These are phyloP conservation scores for Ilyonectria robusta DNA, from an alignment of 2,329 filamentous ascomycete species.

Conservation along the genomic window DNA sequence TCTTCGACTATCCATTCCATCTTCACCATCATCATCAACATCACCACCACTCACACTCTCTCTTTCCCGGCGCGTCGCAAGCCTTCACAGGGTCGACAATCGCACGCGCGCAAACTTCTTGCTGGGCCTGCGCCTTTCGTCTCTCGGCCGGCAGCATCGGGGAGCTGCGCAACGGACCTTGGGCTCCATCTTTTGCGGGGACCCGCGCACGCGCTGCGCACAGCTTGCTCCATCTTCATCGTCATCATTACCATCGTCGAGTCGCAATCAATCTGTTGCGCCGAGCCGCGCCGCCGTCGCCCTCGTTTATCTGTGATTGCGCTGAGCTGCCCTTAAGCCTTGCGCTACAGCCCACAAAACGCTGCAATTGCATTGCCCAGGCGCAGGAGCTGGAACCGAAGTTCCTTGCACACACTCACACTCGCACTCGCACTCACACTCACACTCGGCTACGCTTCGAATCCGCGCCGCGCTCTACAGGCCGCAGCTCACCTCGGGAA, in stretches of 20 bases:
- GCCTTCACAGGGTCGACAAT: conserved; percentile 11
- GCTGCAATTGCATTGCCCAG: neutral
- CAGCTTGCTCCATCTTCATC: conserved; percentile 15
- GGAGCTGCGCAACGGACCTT: conserved; percentile 23
- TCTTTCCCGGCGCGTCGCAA: conserved; percentile 21
- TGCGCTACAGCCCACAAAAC: conserved; percentile 8
- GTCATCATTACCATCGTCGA: conserved; percentile 11
- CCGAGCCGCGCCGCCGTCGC: conserved; percentile 12
- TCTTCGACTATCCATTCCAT: conserved; percentile 21
- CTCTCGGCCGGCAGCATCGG: conserved; percentile 27
- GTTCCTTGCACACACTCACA: neutral
- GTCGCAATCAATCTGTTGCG: conserved; percentile 24
- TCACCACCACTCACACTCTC: conserved; percentile 17
- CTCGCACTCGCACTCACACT: neutral
- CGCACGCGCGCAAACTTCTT: neutral
- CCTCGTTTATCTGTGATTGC: conserved; percentile 14
- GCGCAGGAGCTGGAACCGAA: conserved; percentile 1
- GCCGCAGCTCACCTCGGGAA: conserved; percentile 21
- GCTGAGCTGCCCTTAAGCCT: conserved; percentile 11
- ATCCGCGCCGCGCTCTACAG: conserved; percentile 24
- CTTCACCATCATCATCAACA: conserved; percentile 17
- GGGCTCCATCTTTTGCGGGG: conserved; percentile 28
- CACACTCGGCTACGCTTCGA: conserved; percentile 27
- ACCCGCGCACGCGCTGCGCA: conserved; percentile 17
- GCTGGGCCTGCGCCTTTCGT: conserved; percentile 1